A percentile compares a stretch with the other conserved stretches of the same genome.
These are phyloP conservation scores for Exophiala calicioides DNA, from an alignment of 2,329 filamentous ascomycete genomes.

Conservation along the genomic window DNA sequence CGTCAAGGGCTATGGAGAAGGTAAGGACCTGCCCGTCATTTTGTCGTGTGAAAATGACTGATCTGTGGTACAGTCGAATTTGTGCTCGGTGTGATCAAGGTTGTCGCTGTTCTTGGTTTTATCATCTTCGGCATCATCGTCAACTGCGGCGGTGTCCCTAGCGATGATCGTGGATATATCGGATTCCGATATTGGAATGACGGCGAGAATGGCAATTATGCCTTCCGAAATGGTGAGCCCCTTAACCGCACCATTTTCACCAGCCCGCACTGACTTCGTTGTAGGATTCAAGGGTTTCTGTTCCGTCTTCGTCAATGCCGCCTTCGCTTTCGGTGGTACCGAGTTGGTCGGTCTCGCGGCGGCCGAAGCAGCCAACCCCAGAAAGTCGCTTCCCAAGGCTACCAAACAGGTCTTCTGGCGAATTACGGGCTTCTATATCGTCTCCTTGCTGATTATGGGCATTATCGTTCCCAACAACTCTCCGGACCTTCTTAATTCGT, in stretches of 20 bases:
- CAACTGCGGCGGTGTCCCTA: slow-evolving; percentile 75
- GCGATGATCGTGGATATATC: slow-evolving; percentile 66
- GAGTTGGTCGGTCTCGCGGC: slow-evolving; percentile 63
- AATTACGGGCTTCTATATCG: slow-evolving; percentile 85
- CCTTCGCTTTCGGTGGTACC: slow-evolving; percentile 64
- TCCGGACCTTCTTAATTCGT: slow-evolving; percentile 63
- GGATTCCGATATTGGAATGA: slow-evolving; percentile 72
- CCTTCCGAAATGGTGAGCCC: slow-evolving; percentile 63
- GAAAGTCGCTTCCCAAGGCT: slow-evolving; percentile 76
- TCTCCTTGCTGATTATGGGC: slow-evolving; percentile 77
- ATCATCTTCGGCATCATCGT: slow-evolving; percentile 85
- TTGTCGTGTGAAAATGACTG: not conserved
- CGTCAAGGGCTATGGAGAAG: slow-evolving; percentile 81
- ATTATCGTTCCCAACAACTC: slow-evolving; percentile 72
- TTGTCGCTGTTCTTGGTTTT: slow-evolving; percentile 82
- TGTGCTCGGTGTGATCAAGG: slow-evolving; percentile 80
- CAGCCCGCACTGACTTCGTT: not conserved
- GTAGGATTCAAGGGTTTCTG: slow-evolving; percentile 63
- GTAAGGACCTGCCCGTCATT: slow-evolving; percentile 1
- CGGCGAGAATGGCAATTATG: slow-evolving; percentile 44
- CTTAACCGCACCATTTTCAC: not conserved
- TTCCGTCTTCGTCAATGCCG: slow-evolving; percentile 64
- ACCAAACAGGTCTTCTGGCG: slow-evolving; percentile 94
- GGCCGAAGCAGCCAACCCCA: slow-evolving; percentile 59
- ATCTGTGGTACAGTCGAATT: slow-evolving; percentile 65